These are phyloP conservation scores for Hymenoscyphus fructigenus DNA, from an alignment of 2,329 filamentous ascomycete genomes.

Conservation along the genomic window DNA sequence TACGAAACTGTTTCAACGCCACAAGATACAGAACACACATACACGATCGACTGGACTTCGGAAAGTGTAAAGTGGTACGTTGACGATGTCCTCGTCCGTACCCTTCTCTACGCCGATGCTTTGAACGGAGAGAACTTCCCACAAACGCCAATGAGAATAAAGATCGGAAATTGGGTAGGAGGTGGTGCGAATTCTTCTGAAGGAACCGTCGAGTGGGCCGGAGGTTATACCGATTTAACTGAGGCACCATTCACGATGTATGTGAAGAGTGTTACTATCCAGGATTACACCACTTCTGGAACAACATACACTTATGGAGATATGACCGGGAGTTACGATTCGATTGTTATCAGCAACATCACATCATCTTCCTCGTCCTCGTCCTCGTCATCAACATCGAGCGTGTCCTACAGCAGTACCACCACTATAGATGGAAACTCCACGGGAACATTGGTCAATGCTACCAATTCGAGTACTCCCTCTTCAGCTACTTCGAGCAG, in stretches of 20 bases:
- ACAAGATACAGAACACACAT: conserved; percentile 61
- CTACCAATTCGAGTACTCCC: neutral
- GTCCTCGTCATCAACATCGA: neutral
- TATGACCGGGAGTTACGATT: conserved; percentile 52
- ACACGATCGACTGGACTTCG: conserved; percentile 69
- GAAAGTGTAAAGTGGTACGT: conserved; percentile 66
- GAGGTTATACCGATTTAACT: conserved; percentile 63
- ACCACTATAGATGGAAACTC: neutral
- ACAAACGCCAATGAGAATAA: conserved; percentile 72
- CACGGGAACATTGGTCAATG: neutral
- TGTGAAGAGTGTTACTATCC: conserved; percentile 58
- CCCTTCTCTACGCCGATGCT: conserved; percentile 57
- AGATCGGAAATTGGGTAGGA: conserved; percentile 65
- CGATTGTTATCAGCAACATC: conserved; percentile 39
- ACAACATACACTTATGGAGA: conserved; percentile 63
- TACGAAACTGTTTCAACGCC: conserved; percentile 56
- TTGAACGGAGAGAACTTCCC: conserved; percentile 64
- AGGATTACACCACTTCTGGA: conserved; percentile 58
- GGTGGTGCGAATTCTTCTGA: conserved; percentile 54
- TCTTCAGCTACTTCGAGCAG: neutral
- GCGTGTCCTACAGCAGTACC: neutral
- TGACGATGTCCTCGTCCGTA: conserved; percentile 64
- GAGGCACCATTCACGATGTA: conserved; percentile 71
- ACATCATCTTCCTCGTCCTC: neutral
- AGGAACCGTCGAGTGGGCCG: conserved; percentile 66